Evolutionary conservation across 768 basidiomycete genomes (phyloP).

Genomic region (Tricholoma sp.): DNA sequence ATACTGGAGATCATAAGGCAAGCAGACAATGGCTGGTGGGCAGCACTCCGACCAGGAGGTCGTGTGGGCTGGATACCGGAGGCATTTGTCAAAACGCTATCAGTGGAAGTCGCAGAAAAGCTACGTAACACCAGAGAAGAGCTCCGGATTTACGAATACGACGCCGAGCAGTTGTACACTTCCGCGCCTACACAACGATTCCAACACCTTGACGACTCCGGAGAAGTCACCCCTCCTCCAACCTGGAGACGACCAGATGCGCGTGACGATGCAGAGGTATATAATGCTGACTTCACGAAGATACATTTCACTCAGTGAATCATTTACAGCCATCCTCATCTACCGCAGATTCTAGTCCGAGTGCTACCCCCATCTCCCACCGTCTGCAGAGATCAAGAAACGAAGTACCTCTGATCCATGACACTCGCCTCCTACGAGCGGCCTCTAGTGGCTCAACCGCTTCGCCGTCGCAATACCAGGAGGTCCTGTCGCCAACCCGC

Average conservation of each 20-base stretch:
- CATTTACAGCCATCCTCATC: background rate
- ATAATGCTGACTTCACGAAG: background rate
- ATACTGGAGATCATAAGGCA: slow-evolving; percentile 63
- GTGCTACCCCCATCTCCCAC: slow-evolving; percentile 8
- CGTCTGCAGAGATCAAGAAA: slow-evolving; percentile 1
- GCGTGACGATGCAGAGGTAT: background rate
- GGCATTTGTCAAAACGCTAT: slow-evolving; percentile 57
- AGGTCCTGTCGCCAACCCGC: slow-evolving; percentile 12
- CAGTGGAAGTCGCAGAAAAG: slow-evolving; percentile 45
- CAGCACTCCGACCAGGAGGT: slow-evolving; percentile 53
- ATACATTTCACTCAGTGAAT: background rate
- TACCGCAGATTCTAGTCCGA: slow-evolving; percentile 4
- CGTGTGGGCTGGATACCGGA: slow-evolving; percentile 74
- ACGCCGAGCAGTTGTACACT: slow-evolving; percentile 40
- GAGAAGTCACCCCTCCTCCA: slow-evolving; percentile 5
- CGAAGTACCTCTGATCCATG: slow-evolving; percentile 8
- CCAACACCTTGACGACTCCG: slow-evolving; percentile 19
- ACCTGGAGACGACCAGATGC: slow-evolving; percentile 2
- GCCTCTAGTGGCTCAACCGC: slow-evolving; percentile 31
- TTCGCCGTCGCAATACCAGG: slow-evolving; percentile 16
- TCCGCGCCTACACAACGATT: slow-evolving; percentile 30
- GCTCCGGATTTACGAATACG: slow-evolving; percentile 41
- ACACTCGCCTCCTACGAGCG: slow-evolving; percentile 11
- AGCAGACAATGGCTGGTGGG: slow-evolving; percentile 80
- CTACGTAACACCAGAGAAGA: slow-evolving; percentile 40